Evolutionary conservation across 2,329 filamentous ascomycete species (phyloP).

Genomic region (Nigrospora sphaerica): DNA sequence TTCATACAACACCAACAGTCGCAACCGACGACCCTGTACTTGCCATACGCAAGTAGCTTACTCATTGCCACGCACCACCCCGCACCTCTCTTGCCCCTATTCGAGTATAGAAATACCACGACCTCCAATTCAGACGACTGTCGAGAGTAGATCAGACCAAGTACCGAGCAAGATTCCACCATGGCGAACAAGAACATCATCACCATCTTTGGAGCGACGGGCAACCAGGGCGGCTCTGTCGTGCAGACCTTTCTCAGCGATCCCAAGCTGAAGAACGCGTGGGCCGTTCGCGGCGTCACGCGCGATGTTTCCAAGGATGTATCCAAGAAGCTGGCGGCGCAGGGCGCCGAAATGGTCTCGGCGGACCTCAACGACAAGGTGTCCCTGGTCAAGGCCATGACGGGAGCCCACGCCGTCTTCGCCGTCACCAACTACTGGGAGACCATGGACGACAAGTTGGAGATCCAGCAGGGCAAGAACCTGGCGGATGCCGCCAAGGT

Average conservation of each 20-base stretch:
- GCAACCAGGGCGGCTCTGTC: slow-evolving; percentile 53
- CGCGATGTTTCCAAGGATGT: slow-evolving; percentile 36
- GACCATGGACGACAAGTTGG: slow-evolving; percentile 28
- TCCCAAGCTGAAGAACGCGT: slow-evolving; percentile 35
- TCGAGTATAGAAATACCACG: too few species aligned
- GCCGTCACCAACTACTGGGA: slow-evolving; percentile 47
- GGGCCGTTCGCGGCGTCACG: slow-evolving; percentile 47
- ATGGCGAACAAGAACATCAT: slow-evolving; percentile 34
- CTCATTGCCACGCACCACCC: too few species aligned
- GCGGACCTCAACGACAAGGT: slow-evolving; percentile 42
- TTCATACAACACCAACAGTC: too few species aligned
- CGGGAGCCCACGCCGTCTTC: slow-evolving; percentile 41
- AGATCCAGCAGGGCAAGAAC: slow-evolving; percentile 38
- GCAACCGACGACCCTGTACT: too few species aligned
- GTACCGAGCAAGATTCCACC: too few species aligned
- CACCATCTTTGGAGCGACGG: slow-evolving; percentile 52
- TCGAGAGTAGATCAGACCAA: too few species aligned
- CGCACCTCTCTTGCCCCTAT: too few species aligned
- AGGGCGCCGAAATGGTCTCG: slow-evolving; percentile 42
- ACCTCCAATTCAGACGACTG: too few species aligned
- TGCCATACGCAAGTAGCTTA: too few species aligned
- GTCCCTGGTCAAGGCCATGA: slow-evolving; percentile 35
- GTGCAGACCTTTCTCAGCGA: slow-evolving; percentile 31
- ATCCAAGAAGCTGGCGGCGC: slow-evolving; percentile 32
- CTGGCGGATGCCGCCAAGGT: slow-evolving; percentile 38